phyloP scores from a whole-genome alignment of 2,329 filamentous ascomycete genomes.

The Domatiomyces catenatus region DNA sequence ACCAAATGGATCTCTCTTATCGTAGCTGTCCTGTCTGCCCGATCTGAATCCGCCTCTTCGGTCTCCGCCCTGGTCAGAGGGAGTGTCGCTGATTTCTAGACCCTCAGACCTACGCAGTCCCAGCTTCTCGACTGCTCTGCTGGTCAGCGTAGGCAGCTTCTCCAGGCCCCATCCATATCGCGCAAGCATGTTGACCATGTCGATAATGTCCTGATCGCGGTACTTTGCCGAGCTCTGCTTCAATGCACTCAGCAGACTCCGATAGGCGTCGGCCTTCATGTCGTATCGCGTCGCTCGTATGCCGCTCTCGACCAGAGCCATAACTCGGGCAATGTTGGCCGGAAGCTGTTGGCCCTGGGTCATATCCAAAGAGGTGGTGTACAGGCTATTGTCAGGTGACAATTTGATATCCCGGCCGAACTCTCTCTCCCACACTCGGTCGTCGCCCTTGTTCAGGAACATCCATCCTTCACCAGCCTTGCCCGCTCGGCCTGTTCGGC shows the following conservation, averaged over 20 bases:
- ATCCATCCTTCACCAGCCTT: conserved; percentile 49
- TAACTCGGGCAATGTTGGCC: conserved; percentile 15
- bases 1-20: conserved; percentile 6
- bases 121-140: conserved; percentile 18
- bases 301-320: conserved; percentile 29
- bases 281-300: conserved; percentile 17
- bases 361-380: conserved; percentile 24
- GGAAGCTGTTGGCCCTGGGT: conserved; percentile 18
- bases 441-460: conserved; percentile 44
- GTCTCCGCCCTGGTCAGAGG: neutral
- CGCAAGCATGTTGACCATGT: conserved; percentile 30
- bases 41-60: conserved; percentile 1
- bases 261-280: conserved; percentile 21
- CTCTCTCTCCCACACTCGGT: conserved; percentile 17
- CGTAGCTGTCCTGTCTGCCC: neutral
- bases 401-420: conserved; percentile 35
- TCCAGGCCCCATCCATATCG: conserved; percentile 34
- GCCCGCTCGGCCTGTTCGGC: conserved; percentile 28
- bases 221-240: conserved; percentile 4
- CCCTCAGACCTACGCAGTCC: conserved; percentile 19
- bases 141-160: conserved; percentile 23
- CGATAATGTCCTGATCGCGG: conserved; percentile 27
- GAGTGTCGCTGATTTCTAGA: conserved; percentile 12
- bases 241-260: conserved; percentile 18
- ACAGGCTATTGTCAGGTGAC: conserved; percentile 27